Percentiles rank a stretch among this genome's conserved stretches.
Evolutionary conservation across 1,139 yeast species (phyloP).

Genomic region (Blastobotrys indianensis): DNA sequence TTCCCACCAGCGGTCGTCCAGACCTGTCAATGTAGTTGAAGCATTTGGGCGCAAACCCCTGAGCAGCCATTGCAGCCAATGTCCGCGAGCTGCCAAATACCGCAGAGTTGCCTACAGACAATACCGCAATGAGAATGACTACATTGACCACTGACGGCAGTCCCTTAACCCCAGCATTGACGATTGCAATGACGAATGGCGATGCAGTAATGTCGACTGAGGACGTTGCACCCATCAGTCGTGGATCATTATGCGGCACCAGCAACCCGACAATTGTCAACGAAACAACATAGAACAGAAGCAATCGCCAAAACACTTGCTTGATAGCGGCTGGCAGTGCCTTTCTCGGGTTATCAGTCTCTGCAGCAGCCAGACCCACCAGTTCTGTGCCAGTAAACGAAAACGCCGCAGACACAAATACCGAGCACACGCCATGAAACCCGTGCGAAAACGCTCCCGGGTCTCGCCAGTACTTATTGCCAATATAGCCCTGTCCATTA

Average conservation of each 20-base stretch:
- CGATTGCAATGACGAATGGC: slow-evolving; percentile 68
- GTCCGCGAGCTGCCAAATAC: slow-evolving; percentile 78
- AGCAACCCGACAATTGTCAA: slow-evolving; percentile 53
- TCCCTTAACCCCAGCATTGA: slow-evolving; percentile 51
- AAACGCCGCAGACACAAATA: slow-evolving; percentile 80
- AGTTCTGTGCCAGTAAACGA: slow-evolving; percentile 81
- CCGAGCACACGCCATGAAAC: slow-evolving; percentile 75
- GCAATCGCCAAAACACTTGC: slow-evolving; percentile 68
- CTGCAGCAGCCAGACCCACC: slow-evolving; percentile 82
- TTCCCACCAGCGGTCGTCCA: slow-evolving; percentile 71
- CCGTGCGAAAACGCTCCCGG: slow-evolving; percentile 61
- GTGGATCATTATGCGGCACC: slow-evolving; percentile 53
- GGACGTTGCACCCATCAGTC: slow-evolving; percentile 41
- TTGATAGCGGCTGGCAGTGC: slow-evolving; percentile 64
- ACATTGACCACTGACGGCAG: slow-evolving; percentile 68
- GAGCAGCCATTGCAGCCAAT: slow-evolving; percentile 74
- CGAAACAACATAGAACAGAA: slow-evolving; percentile 56
- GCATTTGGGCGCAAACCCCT: slow-evolving; percentile 71
- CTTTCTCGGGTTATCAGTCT: slow-evolving; percentile 66
- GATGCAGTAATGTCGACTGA: slow-evolving; percentile 54
- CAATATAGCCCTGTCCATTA: slow-evolving; percentile 53
- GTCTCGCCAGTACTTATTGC: slow-evolving; percentile 53
- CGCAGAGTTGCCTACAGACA: slow-evolving; percentile 71
- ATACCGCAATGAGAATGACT: slow-evolving; percentile 61
- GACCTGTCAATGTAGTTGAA: slow-evolving; percentile 66